Evolutionary conservation across 23 red algal genomes (phyloP).

Genomic region (Pyropia yezoensis): DNA sequence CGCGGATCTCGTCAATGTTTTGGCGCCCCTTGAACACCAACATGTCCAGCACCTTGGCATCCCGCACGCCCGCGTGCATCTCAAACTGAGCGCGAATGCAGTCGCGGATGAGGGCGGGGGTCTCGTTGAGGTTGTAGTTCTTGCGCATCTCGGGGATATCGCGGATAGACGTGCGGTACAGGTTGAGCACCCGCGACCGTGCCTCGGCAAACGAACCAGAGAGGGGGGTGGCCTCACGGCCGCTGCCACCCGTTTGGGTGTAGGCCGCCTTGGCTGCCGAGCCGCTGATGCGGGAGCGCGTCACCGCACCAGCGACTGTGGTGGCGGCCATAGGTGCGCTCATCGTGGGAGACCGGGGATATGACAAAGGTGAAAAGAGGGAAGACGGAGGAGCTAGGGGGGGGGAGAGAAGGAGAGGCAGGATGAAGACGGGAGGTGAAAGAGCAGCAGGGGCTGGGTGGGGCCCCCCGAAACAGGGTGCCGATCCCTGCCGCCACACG

Average conservation of each 20-base stretch:
- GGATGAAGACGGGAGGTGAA: too few species aligned
- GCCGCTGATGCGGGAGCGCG: too few species aligned
- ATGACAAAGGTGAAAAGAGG: too few species aligned
- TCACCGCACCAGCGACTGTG: too few species aligned
- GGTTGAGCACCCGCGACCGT: conserved; percentile 14
- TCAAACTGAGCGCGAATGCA: conserved; percentile 61
- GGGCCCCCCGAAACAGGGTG: too few species aligned
- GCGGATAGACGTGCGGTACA: conserved; percentile 62
- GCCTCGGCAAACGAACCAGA: conserved; percentile 56
- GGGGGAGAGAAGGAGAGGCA: too few species aligned
- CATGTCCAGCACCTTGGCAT: conserved; percentile 79
- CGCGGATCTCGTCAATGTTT: conserved; percentile 71
- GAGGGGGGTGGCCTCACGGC: conserved; percentile 48
- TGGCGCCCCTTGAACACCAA: conserved; percentile 84
- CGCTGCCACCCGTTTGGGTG: conserved; percentile 78
- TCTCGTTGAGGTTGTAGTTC: conserved; percentile 75
- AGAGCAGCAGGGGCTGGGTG: too few species aligned
- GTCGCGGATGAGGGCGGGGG: conserved; percentile 15
- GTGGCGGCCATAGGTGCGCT: too few species aligned
- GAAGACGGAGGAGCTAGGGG: too few species aligned
- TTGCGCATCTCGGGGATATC: conserved; percentile 60
- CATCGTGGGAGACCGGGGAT: too few species aligned
- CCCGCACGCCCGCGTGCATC: conserved; percentile 40
- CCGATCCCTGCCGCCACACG: too few species aligned
- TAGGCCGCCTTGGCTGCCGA: conserved; percentile 24